Base-by-base conservation (phyloP, 2,329 filamentous ascomycete genomes). In the Penicillium sp. region DNA sequence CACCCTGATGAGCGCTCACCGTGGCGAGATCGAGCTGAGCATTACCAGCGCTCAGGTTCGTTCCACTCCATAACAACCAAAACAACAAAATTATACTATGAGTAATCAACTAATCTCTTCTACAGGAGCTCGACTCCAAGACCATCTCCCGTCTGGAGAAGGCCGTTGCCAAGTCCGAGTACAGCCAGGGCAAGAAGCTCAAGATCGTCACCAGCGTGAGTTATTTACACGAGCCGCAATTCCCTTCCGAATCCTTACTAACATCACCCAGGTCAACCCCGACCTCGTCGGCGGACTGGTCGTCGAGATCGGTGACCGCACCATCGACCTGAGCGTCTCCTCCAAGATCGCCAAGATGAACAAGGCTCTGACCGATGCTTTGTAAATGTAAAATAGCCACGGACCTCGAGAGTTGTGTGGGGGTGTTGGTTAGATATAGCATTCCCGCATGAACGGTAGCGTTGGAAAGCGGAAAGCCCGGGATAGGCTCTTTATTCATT, bases 331-430 rank as follows among this genome's bases (percentile, higher is more conserved):
- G 68, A 94, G 89, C 79, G 92, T 99, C 72, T 93, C 93, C 46
- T 83, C 90, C 76, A 95, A 93, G 85, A 89, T 99, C 79, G 85
- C 90, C 77, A 96, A 92, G 87, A 91, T 99, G 86, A 99, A 99
- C 91, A 99, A 97, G 89, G 88, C 96, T 76, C 89, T 99, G 75
- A 92, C 85, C 68, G 94, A 99, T 81, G 85, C 89, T 78, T 83
- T 99, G 90, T 99, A 96, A 90, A 92, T 77, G 73, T 67, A 64
- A 66, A 64, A 63, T 64, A 62, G 52, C 16, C 34, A 19, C 18
- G 24, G 24, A 28, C 56, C 56, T 54, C 37, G 34, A 56, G 45
- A 47, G 51, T 57, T 58, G 52, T 64, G 62, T 54, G 54, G 52
- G 60, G 52, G 57, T 50, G 55, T 51, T 60, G 60, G 48, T 60